A percentile compares a stretch with the other conserved stretches of the same genome.
These are phyloP conservation scores for Myxozyma udenii DNA, from an alignment of 805 yeast genomes.

Conservation along the genomic window DNA sequence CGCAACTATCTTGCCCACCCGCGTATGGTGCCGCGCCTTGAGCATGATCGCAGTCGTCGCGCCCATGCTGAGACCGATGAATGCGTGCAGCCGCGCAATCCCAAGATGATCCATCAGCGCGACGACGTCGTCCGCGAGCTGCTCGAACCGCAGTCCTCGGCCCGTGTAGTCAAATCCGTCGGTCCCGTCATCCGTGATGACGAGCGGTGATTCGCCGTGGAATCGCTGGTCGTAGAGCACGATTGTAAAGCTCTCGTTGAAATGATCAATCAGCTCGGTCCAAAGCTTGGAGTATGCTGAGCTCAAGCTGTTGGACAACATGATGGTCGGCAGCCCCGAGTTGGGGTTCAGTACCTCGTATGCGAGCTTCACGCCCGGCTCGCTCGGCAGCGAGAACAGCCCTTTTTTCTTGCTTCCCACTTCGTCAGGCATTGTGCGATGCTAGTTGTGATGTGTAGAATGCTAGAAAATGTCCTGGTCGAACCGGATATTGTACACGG, in stretches of 20 bases:
- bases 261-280: slow-evolving; percentile 23
- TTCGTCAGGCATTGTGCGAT: too few relatives aligned
- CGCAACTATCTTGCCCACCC: slow-evolving; percentile 24
- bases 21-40: slow-evolving; percentile 11
- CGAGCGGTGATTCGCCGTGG: slow-evolving; percentile 26
- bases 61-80: slow-evolving; percentile 29
- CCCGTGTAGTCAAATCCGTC: slow-evolving; percentile 22
- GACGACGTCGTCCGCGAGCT: slow-evolving; percentile 23
- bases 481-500: too few relatives aligned
- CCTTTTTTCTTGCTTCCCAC: slow-evolving; percentile 13
- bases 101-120: slow-evolving; percentile 23
- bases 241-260: slow-evolving; percentile 17
- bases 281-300: slow-evolving; percentile 13
- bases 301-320: slow-evolving; percentile 23
- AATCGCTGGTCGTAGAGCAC: slow-evolving; percentile 28
- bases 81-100: slow-evolving; percentile 17
- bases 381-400: slow-evolving; percentile 5
- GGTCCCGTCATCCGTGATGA: slow-evolving; percentile 4
- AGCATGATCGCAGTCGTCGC: slow-evolving; percentile 23
- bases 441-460: too few relatives aligned
- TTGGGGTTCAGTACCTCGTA: slow-evolving; percentile 9
- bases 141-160: slow-evolving; percentile 14
- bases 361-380: slow-evolving; percentile 5
- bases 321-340: slow-evolving; percentile 15
- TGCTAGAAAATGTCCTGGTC: too few relatives aligned